phyloP scores from a whole-genome alignment of 371 early-diverging fungal genomes.

The Mortierella sp. region DNA sequence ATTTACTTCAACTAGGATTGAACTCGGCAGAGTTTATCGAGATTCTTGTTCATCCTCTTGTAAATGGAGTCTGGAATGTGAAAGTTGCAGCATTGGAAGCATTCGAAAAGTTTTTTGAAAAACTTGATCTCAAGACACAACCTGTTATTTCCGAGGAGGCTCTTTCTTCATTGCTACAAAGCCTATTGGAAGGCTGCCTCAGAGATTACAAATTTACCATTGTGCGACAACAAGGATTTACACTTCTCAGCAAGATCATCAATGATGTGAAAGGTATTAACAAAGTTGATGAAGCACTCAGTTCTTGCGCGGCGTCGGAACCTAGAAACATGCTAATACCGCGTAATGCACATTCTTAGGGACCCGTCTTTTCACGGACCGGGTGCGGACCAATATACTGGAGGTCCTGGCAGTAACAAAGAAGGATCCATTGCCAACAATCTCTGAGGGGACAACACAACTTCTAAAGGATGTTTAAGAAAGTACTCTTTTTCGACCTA shows the following conservation, averaged over 20 bases:
- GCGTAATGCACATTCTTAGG: conserved; percentile 5
- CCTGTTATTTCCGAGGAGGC: conserved; percentile 21
- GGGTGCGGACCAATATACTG: conserved; percentile 13
- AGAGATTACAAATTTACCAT: conserved; percentile 40
- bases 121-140: conserved; percentile 10
- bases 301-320: background rate
- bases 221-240: conserved; percentile 36
- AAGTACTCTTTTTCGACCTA: no score
- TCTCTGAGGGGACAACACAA: conserved; percentile 29
- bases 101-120: conserved; percentile 59
- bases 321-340: background rate
- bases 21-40: conserved; percentile 53
- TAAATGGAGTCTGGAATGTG: conserved; percentile 81
- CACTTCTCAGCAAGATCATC: conserved; percentile 26
- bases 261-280: conserved; percentile 29
- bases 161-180: conserved; percentile 16
- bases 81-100: conserved; percentile 70
- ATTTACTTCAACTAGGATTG: conserved; percentile 12
- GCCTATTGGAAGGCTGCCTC: conserved; percentile 38
- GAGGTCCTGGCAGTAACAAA: conserved; percentile 14
- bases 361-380: conserved; percentile 9
- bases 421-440: conserved; percentile 34
- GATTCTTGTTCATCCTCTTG: conserved; percentile 53
- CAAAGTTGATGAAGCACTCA: background rate
- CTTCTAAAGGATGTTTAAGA: no score